Percentiles rank a stretch among this genome's conserved stretches.
These are phyloP conservation scores for Tilletia setariae DNA, from an alignment of 1,284 basidiomycete genomes.

Conservation along the genomic window DNA sequence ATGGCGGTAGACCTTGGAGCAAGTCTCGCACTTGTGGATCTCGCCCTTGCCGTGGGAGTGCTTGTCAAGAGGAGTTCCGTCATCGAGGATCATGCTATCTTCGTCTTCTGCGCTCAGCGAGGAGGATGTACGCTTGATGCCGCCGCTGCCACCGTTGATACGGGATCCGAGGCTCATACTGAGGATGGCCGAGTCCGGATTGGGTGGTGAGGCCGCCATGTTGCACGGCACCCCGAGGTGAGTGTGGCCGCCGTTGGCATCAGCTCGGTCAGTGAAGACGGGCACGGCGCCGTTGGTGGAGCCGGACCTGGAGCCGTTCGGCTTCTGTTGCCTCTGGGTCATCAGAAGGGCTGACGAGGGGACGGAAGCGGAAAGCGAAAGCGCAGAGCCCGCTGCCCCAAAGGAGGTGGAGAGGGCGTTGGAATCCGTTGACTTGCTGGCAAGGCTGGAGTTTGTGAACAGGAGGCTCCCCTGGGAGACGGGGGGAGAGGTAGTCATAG, in stretches of 20 bases:
- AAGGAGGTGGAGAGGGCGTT: constrained; percentile 42
- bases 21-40: constrained; percentile 67
- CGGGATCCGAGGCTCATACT: constrained; percentile 2
- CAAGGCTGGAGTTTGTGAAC: background rate
- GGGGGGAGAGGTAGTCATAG: constrained; percentile 1
- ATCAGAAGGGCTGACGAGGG: background rate
- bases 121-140: constrained; percentile 12
- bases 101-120: constrained; percentile 6
- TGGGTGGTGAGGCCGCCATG: background rate
- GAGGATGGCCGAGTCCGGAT: background rate
- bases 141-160: background rate
- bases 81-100: constrained; percentile 54
- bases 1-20: constrained; percentile 78
- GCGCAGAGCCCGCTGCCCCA: constrained; percentile 36
- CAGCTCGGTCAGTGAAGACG: background rate
- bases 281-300: too few species aligned
- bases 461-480: constrained; percentile 4
- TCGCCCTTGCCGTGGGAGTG: constrained; percentile 9
- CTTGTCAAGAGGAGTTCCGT: constrained; percentile 15
- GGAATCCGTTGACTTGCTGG: constrained; percentile 1
- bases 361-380: constrained; percentile 13
- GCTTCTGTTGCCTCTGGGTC: background rate
- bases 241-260: background rate
- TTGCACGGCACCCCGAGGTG: constrained; percentile 5
- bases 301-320: too few species aligned